Evolutionary conservation across 768 basidiomycete genomes (phyloP).

Genomic region (Lactarius deliciosus): DNA sequence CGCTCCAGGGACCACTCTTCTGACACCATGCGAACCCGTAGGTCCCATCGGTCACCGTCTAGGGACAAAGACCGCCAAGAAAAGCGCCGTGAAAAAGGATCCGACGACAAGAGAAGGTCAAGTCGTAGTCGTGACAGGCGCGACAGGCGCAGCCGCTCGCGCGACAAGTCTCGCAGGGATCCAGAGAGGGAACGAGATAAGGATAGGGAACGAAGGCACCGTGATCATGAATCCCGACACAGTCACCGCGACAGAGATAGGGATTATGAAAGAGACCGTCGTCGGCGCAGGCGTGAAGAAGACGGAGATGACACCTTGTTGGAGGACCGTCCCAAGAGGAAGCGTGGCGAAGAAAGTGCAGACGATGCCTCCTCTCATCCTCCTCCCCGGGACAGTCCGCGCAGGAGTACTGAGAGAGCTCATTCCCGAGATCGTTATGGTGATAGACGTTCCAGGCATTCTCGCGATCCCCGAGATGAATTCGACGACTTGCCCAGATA

Average conservation of each 20-base stretch:
- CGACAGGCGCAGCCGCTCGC: slow-evolving; percentile 41
- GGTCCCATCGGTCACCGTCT: slow-evolving; percentile 72
- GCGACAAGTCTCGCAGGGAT: slow-evolving; percentile 44
- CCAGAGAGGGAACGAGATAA: slow-evolving; percentile 51
- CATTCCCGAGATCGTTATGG: slow-evolving; percentile 53
- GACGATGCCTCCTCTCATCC: slow-evolving; percentile 46
- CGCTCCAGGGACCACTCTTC: slow-evolving; percentile 72
- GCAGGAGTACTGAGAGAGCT: slow-evolving; percentile 46
- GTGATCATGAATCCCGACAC: slow-evolving; percentile 54
- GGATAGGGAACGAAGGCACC: slow-evolving; percentile 43
- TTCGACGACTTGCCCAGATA: slow-evolving; percentile 54
- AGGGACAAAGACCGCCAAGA: slow-evolving; percentile 60
- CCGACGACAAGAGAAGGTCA: slow-evolving; percentile 57
- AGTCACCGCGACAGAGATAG: slow-evolving; percentile 50
- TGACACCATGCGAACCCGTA: slow-evolving; percentile 70
- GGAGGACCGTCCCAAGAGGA: slow-evolving; percentile 66
- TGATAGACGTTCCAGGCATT: slow-evolving; percentile 43
- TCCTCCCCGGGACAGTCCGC: slow-evolving; percentile 52
- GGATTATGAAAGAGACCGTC: slow-evolving; percentile 53
- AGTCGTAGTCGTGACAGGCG: slow-evolving; percentile 59
- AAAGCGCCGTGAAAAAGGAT: slow-evolving; percentile 51
- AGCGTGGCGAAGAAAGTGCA: slow-evolving; percentile 55
- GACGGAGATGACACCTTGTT: slow-evolving; percentile 48
- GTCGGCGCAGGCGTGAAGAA: slow-evolving; percentile 68
- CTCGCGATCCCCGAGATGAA: slow-evolving; percentile 59